phyloP scores from a whole-genome alignment of 805 yeast species.

The Candida oleophila region DNA sequence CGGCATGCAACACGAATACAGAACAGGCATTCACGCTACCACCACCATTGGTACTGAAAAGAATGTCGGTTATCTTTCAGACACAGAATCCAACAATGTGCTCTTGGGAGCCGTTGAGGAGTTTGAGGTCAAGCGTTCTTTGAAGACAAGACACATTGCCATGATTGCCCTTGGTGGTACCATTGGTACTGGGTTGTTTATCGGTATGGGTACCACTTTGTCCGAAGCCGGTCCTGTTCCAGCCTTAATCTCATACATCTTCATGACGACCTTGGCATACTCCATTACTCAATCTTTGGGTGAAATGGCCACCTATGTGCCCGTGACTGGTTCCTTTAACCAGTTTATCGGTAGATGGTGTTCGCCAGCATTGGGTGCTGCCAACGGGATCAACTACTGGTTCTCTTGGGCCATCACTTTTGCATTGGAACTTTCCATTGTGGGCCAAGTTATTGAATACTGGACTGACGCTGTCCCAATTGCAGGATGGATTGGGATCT shows the following conservation, averaged over 20 bases:
- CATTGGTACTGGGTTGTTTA: conserved; percentile 76
- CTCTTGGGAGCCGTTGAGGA: conserved; percentile 7
- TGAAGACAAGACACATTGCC: conserved; percentile 66
- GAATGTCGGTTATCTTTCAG: conserved; percentile 5
- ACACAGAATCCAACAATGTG: conserved; percentile 7
- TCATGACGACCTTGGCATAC: conserved; percentile 65
- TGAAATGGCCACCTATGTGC: conserved; percentile 79
- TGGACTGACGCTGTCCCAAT: conserved; percentile 72
- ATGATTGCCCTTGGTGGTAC: conserved; percentile 83
- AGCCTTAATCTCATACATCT: conserved; percentile 60
- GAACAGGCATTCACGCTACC: neutral
- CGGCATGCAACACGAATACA: neutral
- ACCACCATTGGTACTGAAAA: conserved; percentile 4
- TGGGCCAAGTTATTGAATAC: conserved; percentile 61
- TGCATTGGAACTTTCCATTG: conserved; percentile 70
- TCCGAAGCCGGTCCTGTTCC: conserved; percentile 67
- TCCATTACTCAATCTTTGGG: conserved; percentile 71
- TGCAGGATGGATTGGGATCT: conserved; percentile 71
- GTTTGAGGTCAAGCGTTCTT: conserved; percentile 51
- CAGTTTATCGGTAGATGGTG: conserved; percentile 68
- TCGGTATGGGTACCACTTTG: conserved; percentile 59
- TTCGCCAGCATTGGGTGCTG: conserved; percentile 70
- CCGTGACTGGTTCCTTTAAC: conserved; percentile 66
- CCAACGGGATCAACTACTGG: conserved; percentile 75
- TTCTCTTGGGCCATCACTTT: conserved; percentile 76